A percentile compares a stretch with the other conserved stretches of the same genome.
Conservation (phyloP, 2,329 filamentous ascomycete species). For the Incumbomyces lentus region DNA sequence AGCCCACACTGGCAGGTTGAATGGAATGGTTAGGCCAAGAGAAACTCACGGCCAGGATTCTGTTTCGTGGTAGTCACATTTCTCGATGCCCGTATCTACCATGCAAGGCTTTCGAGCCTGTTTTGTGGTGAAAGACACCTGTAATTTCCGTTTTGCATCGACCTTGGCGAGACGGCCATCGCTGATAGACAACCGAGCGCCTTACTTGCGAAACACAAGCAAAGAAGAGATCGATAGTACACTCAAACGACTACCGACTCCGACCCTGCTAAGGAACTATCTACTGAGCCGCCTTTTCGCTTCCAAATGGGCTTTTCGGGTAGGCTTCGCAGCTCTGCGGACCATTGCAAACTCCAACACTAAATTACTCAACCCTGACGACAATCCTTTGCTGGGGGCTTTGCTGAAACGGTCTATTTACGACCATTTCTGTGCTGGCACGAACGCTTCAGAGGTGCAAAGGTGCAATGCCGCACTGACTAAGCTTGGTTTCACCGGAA, state of each 20-base stretch:
- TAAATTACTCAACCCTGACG: constrained; percentile 37
- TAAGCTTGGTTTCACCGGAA: constrained; percentile 41
- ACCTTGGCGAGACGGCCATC: no score
- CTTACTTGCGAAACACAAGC: no score
- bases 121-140: no score
- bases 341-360: constrained; percentile 36
- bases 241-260: constrained; percentile 13
- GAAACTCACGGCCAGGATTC: no score
- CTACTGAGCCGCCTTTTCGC: constrained; percentile 25
- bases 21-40: no score
- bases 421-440: constrained; percentile 48
- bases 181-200: no score
- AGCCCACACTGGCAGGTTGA: no score
- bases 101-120: no score
- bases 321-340: constrained; percentile 24
- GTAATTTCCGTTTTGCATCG: no score
- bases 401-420: constrained; percentile 42
- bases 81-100: no score
- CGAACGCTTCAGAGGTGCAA: constrained; percentile 38
- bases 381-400: constrained; percentile 36
- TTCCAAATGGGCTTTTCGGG: constrained; percentile 23
- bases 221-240: background rate
- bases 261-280: constrained; percentile 23
- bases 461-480: constrained; percentile 37
- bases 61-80: no score